A percentile compares a stretch with the other conserved stretches of the same genome.
Conservation (phyloP, 345 rosid species). For the Bruguiera gymnorhiza region DNA sequence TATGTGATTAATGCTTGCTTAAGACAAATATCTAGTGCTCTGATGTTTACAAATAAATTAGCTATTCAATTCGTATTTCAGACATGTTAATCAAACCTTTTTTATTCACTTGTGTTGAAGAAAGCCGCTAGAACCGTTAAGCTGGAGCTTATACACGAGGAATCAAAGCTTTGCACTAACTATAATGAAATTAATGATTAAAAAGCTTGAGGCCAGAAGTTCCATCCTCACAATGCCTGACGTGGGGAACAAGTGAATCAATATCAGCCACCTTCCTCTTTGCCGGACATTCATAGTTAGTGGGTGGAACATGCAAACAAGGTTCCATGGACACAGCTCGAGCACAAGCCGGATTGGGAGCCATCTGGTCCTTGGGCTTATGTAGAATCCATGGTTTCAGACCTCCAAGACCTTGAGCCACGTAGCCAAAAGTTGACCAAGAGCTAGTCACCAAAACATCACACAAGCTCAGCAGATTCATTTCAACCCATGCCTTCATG, state of each 20-base stretch:
- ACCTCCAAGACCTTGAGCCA: slow-evolving; percentile 29
- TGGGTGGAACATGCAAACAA: slow-evolving; percentile 15
- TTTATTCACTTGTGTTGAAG: too few species aligned
- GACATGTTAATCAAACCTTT: too few species aligned
- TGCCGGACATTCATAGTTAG: not conserved
- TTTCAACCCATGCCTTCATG: slow-evolving; percentile 27
- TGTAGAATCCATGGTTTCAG: slow-evolving; percentile 23
- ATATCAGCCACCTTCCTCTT: not conserved
- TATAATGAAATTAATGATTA: not conserved
- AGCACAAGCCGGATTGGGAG: slow-evolving; percentile 1
- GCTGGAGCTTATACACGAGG: too few species aligned
- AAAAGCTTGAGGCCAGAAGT: slow-evolving; percentile 17
- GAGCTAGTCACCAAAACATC: slow-evolving; percentile 24
- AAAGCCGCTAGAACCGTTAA: too few species aligned
- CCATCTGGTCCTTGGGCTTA: not conserved
- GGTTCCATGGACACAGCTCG: slow-evolving; percentile 15
- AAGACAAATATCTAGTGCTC: too few species aligned
- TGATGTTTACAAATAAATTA: too few species aligned
- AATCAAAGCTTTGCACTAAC: not conserved
- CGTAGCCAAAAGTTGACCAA: slow-evolving; percentile 27
- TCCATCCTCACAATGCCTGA: slow-evolving; percentile 18
- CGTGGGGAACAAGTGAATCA: slow-evolving; percentile 5
- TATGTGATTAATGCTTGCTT: too few species aligned
- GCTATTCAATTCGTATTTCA: too few species aligned
- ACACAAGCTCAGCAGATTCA: slow-evolving; percentile 20